These are phyloP conservation scores for Lentinula aciculospora DNA, from an alignment of 768 basidiomycete genomes.

Conservation along the genomic window DNA sequence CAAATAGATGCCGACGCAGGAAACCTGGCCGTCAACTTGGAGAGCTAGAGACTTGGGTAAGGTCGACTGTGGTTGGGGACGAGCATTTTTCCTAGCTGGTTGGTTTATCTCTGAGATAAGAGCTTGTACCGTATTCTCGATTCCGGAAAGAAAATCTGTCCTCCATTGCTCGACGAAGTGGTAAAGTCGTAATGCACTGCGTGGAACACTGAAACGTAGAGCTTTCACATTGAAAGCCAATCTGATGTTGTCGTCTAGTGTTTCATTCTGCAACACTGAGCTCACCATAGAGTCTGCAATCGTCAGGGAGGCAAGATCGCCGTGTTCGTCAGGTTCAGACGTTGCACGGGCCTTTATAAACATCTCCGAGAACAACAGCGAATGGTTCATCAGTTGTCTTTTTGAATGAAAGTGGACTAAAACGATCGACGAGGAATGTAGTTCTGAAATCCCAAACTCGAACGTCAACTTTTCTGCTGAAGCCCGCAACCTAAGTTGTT, in stretches of 20 bases:
- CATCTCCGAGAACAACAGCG: constrained; percentile 42
- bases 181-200: constrained; percentile 76
- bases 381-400: constrained; percentile 41
- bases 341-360: constrained; percentile 57
- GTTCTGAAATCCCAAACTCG: constrained; percentile 43
- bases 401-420: neutral
- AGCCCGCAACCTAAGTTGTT: constrained; percentile 48
- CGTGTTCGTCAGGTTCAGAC: constrained; percentile 37
- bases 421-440: neutral
- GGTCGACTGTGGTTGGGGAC: constrained; percentile 14
- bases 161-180: constrained; percentile 81
- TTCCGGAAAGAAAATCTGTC: constrained; percentile 69
- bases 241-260: constrained; percentile 31
- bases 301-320: constrained; percentile 56
- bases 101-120: constrained; percentile 60
- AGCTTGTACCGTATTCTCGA: constrained; percentile 61
- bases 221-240: constrained; percentile 38
- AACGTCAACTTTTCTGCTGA: constrained; percentile 67
- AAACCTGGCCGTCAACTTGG: constrained; percentile 49
- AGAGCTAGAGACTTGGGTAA: constrained; percentile 24
- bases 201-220: constrained; percentile 59
- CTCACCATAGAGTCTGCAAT: constrained; percentile 42
- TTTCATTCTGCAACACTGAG: constrained; percentile 42
- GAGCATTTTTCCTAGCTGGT: constrained; percentile 25
- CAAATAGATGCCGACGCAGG: constrained; percentile 52